A percentile compares a stretch with the other conserved stretches of the same genome.
phyloP scores from a whole-genome alignment of 2,329 filamentous ascomycete genomes.

The Sarocladium oryzae region DNA sequence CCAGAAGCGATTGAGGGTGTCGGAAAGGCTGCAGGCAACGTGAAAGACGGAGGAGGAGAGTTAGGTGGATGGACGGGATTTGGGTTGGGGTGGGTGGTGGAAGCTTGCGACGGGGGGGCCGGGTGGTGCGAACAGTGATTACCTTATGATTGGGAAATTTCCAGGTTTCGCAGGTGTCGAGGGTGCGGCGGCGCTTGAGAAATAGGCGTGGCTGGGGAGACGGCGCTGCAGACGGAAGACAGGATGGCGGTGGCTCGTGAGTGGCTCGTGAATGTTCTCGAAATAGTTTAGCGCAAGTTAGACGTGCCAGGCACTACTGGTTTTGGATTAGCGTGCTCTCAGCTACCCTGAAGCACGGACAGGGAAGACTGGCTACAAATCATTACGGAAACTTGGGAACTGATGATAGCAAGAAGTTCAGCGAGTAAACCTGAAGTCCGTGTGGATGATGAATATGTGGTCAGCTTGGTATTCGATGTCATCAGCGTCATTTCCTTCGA shows the following conservation, averaged over 20 bases:
- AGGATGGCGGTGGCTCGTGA: slow-evolving; percentile 1
- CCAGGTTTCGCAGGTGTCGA: slow-evolving; percentile 2
- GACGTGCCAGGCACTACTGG: neutral
- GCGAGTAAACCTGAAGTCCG: too few species aligned
- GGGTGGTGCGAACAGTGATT: neutral
- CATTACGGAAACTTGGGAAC: too few species aligned
- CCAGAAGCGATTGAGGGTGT: slow-evolving; percentile 16
- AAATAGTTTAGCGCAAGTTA: neutral
- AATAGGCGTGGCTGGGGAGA: slow-evolving; percentile 6
- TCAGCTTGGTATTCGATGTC: too few species aligned
- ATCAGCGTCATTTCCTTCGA: too few species aligned
- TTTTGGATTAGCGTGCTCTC: neutral
- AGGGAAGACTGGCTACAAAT: too few species aligned
- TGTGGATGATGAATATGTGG: too few species aligned
- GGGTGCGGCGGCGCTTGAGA: neutral
- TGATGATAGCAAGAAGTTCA: too few species aligned
- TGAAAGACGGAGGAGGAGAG: slow-evolving; percentile 13
- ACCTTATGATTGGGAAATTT: slow-evolving; percentile 2
- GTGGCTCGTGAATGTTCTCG: neutral
- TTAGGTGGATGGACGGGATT: slow-evolving; percentile 14
- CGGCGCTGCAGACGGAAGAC: slow-evolving; percentile 3
- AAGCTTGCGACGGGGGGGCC: slow-evolving; percentile 3
- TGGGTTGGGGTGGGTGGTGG: neutral
- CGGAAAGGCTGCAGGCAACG: slow-evolving; percentile 16
- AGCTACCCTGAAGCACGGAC: neutral